A percentile compares a stretch with the other conserved stretches of the same genome.
Evolutionary conservation across 2,329 filamentous ascomycete genomes (phyloP).

Genomic region (Orbilia brochopaga): DNA sequence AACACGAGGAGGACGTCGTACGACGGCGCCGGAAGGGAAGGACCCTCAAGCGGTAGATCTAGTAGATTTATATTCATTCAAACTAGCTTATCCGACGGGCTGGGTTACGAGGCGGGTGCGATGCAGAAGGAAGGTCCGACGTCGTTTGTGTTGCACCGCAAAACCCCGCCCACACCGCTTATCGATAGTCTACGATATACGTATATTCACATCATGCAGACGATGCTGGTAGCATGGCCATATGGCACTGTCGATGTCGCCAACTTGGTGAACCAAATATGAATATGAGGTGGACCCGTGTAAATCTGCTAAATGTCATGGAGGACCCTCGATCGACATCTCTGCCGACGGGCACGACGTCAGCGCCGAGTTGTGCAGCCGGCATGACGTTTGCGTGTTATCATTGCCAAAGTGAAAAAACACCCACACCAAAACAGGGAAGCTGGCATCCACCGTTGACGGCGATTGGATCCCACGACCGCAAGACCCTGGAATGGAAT

Average conservation of each 20-base stretch:
- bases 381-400: slow-evolving; percentile 46
- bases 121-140: not conserved
- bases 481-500: slow-evolving; percentile 32
- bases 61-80: too few relatives aligned
- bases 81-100: too few relatives aligned
- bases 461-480: slow-evolving; percentile 28
- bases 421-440: slow-evolving; percentile 22
- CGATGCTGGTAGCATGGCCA: too few relatives aligned
- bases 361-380: not conserved
- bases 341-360: not conserved
- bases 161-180: slow-evolving; percentile 6
- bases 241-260: too few relatives aligned
- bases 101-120: too few relatives aligned
- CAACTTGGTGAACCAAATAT: not conserved
- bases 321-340: slow-evolving; percentile 8
- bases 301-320: too few relatives aligned
- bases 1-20: slow-evolving; percentile 31
- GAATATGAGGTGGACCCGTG: too few relatives aligned
- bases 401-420: slow-evolving; percentile 32
- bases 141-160: not conserved
- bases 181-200: not conserved
- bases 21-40: slow-evolving; percentile 28
- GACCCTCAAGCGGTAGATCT: slow-evolving; percentile 3
- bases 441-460: not conserved
- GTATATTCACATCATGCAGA: not conserved